Evolutionary conservation across 208 protist species (phyloP), one percentile per base, ranked within the genome.

Genomic region (Trypanosoma theileri): DNA sequence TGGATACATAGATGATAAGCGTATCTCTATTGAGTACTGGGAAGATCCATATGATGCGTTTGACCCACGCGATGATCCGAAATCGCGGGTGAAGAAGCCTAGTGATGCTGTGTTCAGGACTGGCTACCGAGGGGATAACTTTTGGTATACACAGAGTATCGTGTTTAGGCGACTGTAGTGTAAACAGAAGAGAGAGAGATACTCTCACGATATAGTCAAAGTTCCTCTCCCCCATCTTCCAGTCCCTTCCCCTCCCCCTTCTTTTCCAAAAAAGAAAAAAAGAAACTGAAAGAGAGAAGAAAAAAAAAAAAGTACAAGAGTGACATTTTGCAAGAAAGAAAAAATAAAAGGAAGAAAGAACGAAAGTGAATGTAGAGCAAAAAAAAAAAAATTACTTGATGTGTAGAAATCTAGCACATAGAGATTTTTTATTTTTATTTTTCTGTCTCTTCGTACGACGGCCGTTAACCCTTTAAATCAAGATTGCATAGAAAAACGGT

Each of bases 71-170:
- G 68, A 80, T 50, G 82, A 85, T 35, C 82, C 91, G 8, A 94
- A 96, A 76, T 80, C 79, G 17, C 77, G 81, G n/a, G 70, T 88
- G 17, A 89, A 84, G 54, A 90, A 90, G 71, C 76, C 83, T 14
- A 82, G 73, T 35, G 74, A 85, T 44, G 65, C 82, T 12, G 69
- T 89, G 21, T 96, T 93, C 63, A 69, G 77, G 58, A 81, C 86
- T 16, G 85, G 79, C 59, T 84, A 77, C 22, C 65, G 70, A 17
- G 74, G 81, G 28, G 86, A 94, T 46, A 76, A 75, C 40, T 94
- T 93, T 73, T 96, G 84, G 84, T 96, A 93, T 79, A 94, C 91
- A 19, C 85, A 91, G 64, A 94, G 88, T 71, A 77, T 96, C n/a
- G 91, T 90, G 12, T 93, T 96, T 54, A 91, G 85, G 79, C 80